Conservation (phyloP, 495 filamentous ascomycete genomes). For the Penicillium tannophilum region DNA sequence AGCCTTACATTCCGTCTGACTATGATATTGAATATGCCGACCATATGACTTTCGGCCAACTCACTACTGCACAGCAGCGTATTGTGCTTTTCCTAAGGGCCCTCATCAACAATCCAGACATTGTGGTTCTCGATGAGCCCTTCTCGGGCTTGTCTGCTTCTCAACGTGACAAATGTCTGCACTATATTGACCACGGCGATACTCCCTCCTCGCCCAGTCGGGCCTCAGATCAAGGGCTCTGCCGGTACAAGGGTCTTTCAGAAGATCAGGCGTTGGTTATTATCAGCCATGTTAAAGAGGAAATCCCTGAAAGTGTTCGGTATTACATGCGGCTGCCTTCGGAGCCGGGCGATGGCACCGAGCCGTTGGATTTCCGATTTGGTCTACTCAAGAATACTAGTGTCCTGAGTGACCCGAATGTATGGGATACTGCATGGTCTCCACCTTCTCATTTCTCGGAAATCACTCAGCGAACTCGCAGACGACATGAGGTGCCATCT, state of each 20-base stretch:
- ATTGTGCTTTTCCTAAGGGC: conserved; percentile 84
- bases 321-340: conserved; percentile 79
- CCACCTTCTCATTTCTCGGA: conserved; percentile 21
- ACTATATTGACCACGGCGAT: conserved; percentile 71
- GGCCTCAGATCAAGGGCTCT: background rate
- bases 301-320: conserved; percentile 78
- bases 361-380: conserved; percentile 39
- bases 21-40: conserved; percentile 66
- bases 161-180: conserved; percentile 80
- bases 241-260: conserved; percentile 43
- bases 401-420: conserved; percentile 20
- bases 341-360: conserved; percentile 43
- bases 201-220: background rate
- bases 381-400: conserved; percentile 29
- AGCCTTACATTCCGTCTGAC: conserved; percentile 21
- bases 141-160: conserved; percentile 86
- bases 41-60: conserved; percentile 67
- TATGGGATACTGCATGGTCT: conserved; percentile 38
- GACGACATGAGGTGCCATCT: background rate
- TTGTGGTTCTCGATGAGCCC: conserved; percentile 90
- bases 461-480: conserved; percentile 16
- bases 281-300: conserved; percentile 87
- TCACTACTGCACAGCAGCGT: conserved; percentile 78
- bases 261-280: conserved; percentile 77
- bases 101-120: conserved; percentile 77